phyloP scores from a whole-genome alignment of 805 yeast genomes.

The Candida nonsorbophila region DNA sequence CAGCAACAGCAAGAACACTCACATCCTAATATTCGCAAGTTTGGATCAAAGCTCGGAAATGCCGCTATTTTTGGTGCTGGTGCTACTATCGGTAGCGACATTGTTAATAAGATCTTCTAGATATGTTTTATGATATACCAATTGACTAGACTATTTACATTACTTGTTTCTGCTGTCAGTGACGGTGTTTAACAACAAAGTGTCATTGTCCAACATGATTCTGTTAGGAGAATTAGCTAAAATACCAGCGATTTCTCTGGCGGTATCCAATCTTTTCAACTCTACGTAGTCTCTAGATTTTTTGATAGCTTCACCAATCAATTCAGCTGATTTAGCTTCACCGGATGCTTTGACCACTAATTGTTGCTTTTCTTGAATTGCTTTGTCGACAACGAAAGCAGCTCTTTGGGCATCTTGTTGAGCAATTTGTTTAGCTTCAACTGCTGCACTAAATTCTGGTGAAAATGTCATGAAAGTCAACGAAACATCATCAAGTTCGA shows the following conservation, averaged over 20 bases:
- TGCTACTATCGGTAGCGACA: slow-evolving; percentile 83
- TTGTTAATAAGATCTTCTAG: slow-evolving; percentile 69
- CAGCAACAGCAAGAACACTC: slow-evolving; percentile 19
- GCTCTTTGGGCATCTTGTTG: slow-evolving; percentile 99
- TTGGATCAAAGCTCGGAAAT: slow-evolving; percentile 79
- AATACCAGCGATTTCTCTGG: slow-evolving; percentile 88
- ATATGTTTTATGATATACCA: too few species aligned
- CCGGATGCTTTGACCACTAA: slow-evolving; percentile 96
- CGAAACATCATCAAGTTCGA: slow-evolving; percentile 90
- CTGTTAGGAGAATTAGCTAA: slow-evolving; percentile 85
- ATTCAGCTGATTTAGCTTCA: slow-evolving; percentile 96
- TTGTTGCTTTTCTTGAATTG: slow-evolving; percentile 96
- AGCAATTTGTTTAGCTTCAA: slow-evolving; percentile 98
- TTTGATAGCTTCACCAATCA: slow-evolving; percentile 98
- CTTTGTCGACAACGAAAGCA: slow-evolving; percentile 94
- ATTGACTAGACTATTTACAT: slow-evolving; percentile 1
- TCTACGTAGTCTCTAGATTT: slow-evolving; percentile 95
- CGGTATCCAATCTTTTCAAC: slow-evolving; percentile 93
- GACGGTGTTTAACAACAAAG: slow-evolving; percentile 84
- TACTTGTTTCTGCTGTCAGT: slow-evolving; percentile 58
- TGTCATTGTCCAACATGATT: slow-evolving; percentile 86
- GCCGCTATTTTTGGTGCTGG: slow-evolving; percentile 98
- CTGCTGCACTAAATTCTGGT: slow-evolving; percentile 96
- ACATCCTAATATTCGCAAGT: slow-evolving; percentile 43
- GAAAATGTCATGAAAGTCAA: slow-evolving; percentile 95